Conservation (phyloP, 2,329 filamentous ascomycete species). For the Monosporascus sp. region DNA sequence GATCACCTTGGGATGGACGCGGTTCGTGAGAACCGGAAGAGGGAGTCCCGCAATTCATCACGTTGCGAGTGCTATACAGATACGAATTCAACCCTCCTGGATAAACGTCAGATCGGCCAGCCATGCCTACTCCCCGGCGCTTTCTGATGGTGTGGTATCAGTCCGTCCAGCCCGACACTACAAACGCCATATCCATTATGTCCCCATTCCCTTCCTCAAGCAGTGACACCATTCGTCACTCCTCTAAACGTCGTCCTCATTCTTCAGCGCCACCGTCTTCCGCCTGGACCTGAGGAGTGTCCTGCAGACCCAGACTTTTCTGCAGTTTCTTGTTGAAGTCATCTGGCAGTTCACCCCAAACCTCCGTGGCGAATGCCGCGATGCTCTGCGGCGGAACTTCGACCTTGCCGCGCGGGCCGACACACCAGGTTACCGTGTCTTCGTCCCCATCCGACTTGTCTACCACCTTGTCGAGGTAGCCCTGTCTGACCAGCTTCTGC, state of each 20-base stretch:
- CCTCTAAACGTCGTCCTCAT: slow-evolving; percentile 7
- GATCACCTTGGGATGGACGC: background rate
- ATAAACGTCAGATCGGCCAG: background rate
- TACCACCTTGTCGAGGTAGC: slow-evolving; percentile 71
- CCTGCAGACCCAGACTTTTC: slow-evolving; percentile 53
- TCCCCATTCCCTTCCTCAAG: background rate
- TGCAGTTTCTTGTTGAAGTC: slow-evolving; percentile 56
- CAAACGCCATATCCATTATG: background rate
- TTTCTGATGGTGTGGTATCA: background rate
- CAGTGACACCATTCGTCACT: background rate
- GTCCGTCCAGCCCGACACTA: background rate
- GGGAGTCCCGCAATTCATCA: background rate
- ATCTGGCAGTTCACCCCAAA: slow-evolving; percentile 49
- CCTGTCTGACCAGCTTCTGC: slow-evolving; percentile 70
- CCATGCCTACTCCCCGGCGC: background rate
- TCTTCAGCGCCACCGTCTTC: slow-evolving; percentile 11
- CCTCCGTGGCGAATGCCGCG: slow-evolving; percentile 59
- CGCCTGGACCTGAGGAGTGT: slow-evolving; percentile 11
- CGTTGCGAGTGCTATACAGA: background rate
- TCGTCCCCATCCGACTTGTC: slow-evolving; percentile 65
- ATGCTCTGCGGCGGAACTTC: slow-evolving; percentile 79
- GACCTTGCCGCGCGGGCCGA: slow-evolving; percentile 79
- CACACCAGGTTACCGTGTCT: slow-evolving; percentile 71
- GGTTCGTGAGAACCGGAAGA: background rate
- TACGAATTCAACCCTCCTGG: background rate